Conservation (phyloP, 148 eudicot genomes). For the Vaccinium myrtillus region DNA sequence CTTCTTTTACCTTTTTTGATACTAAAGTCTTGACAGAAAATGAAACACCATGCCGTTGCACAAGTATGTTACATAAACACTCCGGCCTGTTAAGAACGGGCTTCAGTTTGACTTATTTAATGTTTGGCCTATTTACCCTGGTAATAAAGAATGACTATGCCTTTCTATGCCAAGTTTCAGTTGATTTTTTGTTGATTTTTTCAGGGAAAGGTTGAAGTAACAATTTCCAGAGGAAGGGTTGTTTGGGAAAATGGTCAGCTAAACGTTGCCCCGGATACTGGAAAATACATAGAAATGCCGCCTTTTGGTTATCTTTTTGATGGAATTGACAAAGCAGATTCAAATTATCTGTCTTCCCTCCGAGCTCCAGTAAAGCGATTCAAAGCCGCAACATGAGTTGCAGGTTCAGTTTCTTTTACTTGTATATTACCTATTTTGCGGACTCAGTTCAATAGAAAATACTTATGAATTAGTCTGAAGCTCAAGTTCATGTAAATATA, state of each 20-base stretch:
- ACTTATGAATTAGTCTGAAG: neutral
- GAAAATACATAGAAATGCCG: conserved; percentile 78
- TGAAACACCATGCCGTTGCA: neutral
- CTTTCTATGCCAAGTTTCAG: neutral
- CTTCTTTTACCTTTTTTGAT: neutral
- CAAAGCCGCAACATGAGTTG: conserved; percentile 35
- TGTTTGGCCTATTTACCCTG: neutral
- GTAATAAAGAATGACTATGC: neutral
- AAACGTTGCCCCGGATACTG: conserved; percentile 68
- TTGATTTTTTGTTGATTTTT: neutral
- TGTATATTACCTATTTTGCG: neutral
- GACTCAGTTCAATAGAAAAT: neutral
- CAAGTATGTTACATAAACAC: neutral
- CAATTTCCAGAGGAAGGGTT: conserved; percentile 85
- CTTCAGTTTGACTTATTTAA: neutral
- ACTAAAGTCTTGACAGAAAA: too few species aligned
- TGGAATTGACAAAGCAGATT: conserved; percentile 77
- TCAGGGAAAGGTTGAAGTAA: conserved; percentile 94
- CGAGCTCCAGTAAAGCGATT: conserved; percentile 75
- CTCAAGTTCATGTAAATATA: neutral
- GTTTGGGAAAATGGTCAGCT: conserved; percentile 81
- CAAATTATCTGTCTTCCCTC: conserved; percentile 65
- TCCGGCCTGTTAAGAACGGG: neutral
- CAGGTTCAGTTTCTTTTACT: neutral
- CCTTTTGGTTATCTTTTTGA: conserved; percentile 76